These are phyloP conservation scores for Bolboschoenoplectus hybrid DNA, from an alignment of 202 grass and related monocot genomes.

Conservation along the genomic window DNA sequence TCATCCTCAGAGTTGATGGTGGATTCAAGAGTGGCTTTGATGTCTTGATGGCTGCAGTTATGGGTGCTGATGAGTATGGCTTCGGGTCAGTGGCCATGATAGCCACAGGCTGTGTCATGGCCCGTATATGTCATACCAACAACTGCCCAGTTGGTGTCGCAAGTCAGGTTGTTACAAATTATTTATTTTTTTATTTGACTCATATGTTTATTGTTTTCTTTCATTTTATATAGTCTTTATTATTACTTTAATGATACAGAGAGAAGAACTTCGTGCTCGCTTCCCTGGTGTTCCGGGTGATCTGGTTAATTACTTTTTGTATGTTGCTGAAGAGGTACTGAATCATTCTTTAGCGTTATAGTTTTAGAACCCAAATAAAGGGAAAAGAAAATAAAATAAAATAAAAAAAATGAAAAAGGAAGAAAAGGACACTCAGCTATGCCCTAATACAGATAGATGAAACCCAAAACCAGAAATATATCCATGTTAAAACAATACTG, in stretches of 20 bases:
- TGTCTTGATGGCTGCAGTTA: conserved; percentile 89
- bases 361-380: neutral
- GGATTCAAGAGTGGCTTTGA: conserved; percentile 97
- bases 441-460: neutral
- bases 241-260: conserved; percentile 60
- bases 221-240: conserved; percentile 38
- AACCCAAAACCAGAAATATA: conserved; percentile 9
- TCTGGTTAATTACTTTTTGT: conserved; percentile 97
- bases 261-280: conserved; percentile 97
- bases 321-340: conserved; percentile 96
- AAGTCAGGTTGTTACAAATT: conserved; percentile 79
- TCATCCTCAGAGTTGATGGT: conserved; percentile 95
- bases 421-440: neutral
- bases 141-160: conserved; percentile 99
- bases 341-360: conserved; percentile 22
- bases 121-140: conserved; percentile 99
- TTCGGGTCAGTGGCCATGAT: conserved; percentile 99
- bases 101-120: conserved; percentile 99
- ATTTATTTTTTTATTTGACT: conserved; percentile 39
- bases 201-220: neutral
- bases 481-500: conserved; percentile 36
- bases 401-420: conserved; percentile 8
- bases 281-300: conserved; percentile 99
- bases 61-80: conserved; percentile 99
- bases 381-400: conserved; percentile 5